Base-by-base conservation (phyloP, 768 basidiomycete species). In the Mycena leptocephala region DNA sequence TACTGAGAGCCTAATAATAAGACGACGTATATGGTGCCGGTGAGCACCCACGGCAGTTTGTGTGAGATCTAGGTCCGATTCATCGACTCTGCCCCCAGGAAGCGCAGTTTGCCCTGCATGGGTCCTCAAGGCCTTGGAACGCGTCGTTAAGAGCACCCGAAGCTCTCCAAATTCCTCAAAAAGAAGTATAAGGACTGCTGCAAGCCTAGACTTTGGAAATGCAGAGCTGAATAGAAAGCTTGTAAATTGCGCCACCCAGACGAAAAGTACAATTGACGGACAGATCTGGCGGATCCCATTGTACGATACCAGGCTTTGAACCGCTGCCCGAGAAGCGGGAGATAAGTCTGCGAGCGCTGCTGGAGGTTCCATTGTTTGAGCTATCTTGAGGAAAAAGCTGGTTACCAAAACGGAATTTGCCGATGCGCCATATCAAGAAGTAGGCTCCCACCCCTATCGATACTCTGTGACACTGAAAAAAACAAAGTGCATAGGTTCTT, bases 101-200 rank as follows among this genome's bases (percentile, higher is more conserved):
- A 97, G 83, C 1, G 96, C 95, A 5, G 95, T 95, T 81, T 96
- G 93, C 22, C 94, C 95, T 5, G 95, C 92, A 83, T 96, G 95
- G 0, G 93, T 91, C 33, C 95, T 87, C 14, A 96, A 87, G 3
- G 86, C 81, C 82, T 95, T 96, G 7, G 96, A 95, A 13, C 97
- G 91, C 5, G 97, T 98, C 1, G 97, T 98, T 68, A 98, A 86
- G 26, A 97, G 86, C 6, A 97, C 96, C 16, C 93, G 91, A 8
- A 97, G 84, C 55, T 89, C 83, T 22, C 91, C 93, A 5, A 86
- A 88, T n/a, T 90, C 85, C 82, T 97, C 94, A 76, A 92, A 97
- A 1, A 98, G 85, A 14, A 96, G 87, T 2, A 97, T 92, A 3
- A 97, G 88, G 0, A 97, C 96, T 10, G 95, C 95, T 6, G 93